A percentile compares a stretch with the other conserved stretches of the same genome.
Conservation (phyloP, 2,329 filamentous ascomycete species). For the Sarocladium strictum region DNA sequence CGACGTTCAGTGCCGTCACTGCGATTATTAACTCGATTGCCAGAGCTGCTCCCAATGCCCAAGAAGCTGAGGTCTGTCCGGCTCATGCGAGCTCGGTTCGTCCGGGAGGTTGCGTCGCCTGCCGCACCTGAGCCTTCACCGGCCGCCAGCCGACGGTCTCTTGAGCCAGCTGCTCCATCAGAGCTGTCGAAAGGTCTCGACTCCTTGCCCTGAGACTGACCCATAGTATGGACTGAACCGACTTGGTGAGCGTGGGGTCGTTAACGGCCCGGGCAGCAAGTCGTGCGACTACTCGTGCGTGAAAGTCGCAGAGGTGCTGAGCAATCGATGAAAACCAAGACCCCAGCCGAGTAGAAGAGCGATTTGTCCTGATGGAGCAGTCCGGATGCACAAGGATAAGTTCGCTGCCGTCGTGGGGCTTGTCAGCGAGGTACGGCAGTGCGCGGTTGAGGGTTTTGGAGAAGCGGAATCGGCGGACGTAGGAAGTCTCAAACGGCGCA, state of each 20-base stretch:
- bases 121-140: neutral
- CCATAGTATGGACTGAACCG: neutral
- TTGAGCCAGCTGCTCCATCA: neutral
- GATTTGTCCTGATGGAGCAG: neutral
- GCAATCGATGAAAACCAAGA: neutral
- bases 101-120: neutral
- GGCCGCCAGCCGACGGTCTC: neutral
- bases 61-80: constrained; percentile 43
- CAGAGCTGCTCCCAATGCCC: constrained; percentile 33
- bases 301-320: neutral
- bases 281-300: neutral
- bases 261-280: neutral
- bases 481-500: neutral
- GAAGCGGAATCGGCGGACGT: neutral
- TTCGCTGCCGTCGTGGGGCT: neutral
- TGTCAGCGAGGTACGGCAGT: neutral
- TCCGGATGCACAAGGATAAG: neutral
- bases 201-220: constrained; percentile 8
- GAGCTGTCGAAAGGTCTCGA: neutral
- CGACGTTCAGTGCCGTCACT: constrained; percentile 53
- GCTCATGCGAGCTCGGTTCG: constrained; percentile 21
- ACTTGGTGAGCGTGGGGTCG: too few relatives aligned
- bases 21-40: constrained; percentile 29
- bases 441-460: neutral
- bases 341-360: neutral